These are phyloP conservation scores for Lunularia cruciata DNA, from an alignment of 225 moss, liverwort and hornwort species.

Conservation along the genomic window DNA sequence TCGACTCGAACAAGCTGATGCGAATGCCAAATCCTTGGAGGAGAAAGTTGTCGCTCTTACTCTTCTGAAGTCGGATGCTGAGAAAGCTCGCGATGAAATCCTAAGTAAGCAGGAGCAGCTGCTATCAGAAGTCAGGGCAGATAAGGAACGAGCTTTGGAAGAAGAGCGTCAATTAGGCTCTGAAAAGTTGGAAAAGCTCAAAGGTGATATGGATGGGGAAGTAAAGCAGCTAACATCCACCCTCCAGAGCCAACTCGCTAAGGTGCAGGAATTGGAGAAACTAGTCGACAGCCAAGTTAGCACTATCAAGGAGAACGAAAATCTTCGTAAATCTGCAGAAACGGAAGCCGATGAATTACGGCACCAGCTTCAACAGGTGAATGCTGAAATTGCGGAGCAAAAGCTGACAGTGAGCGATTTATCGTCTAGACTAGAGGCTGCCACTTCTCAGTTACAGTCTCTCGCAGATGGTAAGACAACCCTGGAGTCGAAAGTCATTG, in stretches of 20 bases:
- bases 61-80: slow-evolving; percentile 24
- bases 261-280: slow-evolving; percentile 34
- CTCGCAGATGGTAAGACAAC: slow-evolving; percentile 27
- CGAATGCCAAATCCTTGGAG: slow-evolving; percentile 15
- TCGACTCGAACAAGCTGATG: slow-evolving; percentile 27
- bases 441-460: slow-evolving; percentile 3
- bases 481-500: slow-evolving; percentile 26
- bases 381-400: slow-evolving; percentile 17
- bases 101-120: slow-evolving; percentile 30
- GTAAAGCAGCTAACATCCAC: slow-evolving; percentile 23
- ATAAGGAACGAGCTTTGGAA: slow-evolving; percentile 29
- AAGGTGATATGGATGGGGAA: slow-evolving; percentile 33
- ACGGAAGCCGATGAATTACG: slow-evolving; percentile 22
- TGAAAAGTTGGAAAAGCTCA: slow-evolving; percentile 34
- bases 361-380: slow-evolving; percentile 26
- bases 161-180: slow-evolving; percentile 28
- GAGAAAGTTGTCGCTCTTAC: slow-evolving; percentile 28
- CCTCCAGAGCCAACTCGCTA: slow-evolving; percentile 27
- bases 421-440: slow-evolving; percentile 23
- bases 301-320: slow-evolving; percentile 32
- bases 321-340: slow-evolving; percentile 24
- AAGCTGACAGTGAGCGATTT: slow-evolving; percentile 18
- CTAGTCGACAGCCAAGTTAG: slow-evolving; percentile 28
- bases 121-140: slow-evolving; percentile 20
- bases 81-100: slow-evolving; percentile 27